phyloP scores from a whole-genome alignment of 208 protist species.

The Leishmania braziliensis region DNA sequence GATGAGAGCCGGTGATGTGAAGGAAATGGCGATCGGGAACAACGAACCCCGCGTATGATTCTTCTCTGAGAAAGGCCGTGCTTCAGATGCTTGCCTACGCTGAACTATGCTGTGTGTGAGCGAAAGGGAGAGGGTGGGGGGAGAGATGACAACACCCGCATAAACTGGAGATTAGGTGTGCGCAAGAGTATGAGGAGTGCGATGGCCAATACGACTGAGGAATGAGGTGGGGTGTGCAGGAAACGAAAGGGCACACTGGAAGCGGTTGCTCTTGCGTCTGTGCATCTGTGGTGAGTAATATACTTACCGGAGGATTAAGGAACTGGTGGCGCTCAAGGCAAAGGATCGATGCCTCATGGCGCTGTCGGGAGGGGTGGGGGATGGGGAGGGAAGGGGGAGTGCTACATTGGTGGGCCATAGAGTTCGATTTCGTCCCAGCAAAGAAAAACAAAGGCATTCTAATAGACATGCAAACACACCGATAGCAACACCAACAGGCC shows the following conservation, averaged over 20 bases:
- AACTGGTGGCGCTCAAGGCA: not conserved
- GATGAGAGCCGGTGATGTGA: not conserved
- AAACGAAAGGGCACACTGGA: not conserved
- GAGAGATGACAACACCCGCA: not conserved
- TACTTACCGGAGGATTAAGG: not conserved
- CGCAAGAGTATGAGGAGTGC: not conserved
- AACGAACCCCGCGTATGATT: not conserved
- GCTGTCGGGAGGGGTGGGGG: not conserved
- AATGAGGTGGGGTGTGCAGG: not conserved
- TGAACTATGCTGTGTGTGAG: not conserved
- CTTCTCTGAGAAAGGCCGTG: not conserved
- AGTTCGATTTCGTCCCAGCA: not conserved
- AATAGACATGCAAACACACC: slow-evolving; percentile 10
- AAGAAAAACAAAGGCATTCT: not conserved
- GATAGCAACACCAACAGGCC: not conserved
- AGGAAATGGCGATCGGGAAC: not conserved
- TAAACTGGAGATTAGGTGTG: not conserved
- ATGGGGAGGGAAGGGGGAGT: not conserved
- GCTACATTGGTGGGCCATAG: not conserved
- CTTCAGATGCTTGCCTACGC: not conserved
- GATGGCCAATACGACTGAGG: not conserved
- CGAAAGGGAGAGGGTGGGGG: not conserved
- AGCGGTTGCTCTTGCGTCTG: not conserved
- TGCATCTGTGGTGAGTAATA: not conserved
- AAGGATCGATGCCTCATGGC: not conserved